A percentile compares a stretch with the other conserved stretches of the same genome.
These are phyloP conservation scores for Talaromyces sp. DNA, from an alignment of 2,329 filamentous ascomycete genomes.

Conservation along the genomic window DNA sequence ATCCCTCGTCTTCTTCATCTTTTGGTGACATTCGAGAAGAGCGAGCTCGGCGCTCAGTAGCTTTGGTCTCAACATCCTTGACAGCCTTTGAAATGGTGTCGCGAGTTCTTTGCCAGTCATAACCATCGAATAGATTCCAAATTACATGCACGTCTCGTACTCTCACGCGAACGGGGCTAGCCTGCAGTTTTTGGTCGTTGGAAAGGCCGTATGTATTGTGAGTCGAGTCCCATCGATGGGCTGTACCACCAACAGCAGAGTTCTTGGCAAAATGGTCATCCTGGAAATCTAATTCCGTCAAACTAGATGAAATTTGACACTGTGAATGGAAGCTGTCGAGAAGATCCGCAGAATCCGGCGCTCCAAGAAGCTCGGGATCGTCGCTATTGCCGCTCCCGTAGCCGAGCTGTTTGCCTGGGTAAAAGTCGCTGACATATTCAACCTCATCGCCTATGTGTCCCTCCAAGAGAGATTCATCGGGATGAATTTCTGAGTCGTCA, in stretches of 20 bases:
- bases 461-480: constrained; percentile 42
- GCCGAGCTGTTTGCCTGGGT: constrained; percentile 45
- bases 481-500: constrained; percentile 52
- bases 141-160: constrained; percentile 89
- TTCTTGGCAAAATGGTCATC: constrained; percentile 75
- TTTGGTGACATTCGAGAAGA: constrained; percentile 58
- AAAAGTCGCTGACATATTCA: constrained; percentile 60
- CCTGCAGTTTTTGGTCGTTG: constrained; percentile 62
- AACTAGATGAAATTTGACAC: constrained; percentile 58
- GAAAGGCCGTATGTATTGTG: constrained; percentile 73
- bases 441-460: constrained; percentile 44
- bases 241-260: constrained; percentile 64
- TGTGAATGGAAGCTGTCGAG: constrained; percentile 58
- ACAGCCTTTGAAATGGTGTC: constrained; percentile 86
- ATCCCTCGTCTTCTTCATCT: constrained; percentile 71
- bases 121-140: constrained; percentile 97
- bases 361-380: constrained; percentile 34
- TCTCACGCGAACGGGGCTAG: constrained; percentile 73
- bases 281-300: constrained; percentile 69
- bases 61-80: constrained; percentile 80
- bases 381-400: constrained; percentile 44
- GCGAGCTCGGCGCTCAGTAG: constrained; percentile 70
- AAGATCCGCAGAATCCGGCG: constrained; percentile 42
- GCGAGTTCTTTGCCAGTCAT: constrained; percentile 89
- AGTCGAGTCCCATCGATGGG: constrained; percentile 78